Evolutionary conservation across 306 rosid species (phyloP).

Genomic region (Psophocarpus tetragonolobus): DNA sequence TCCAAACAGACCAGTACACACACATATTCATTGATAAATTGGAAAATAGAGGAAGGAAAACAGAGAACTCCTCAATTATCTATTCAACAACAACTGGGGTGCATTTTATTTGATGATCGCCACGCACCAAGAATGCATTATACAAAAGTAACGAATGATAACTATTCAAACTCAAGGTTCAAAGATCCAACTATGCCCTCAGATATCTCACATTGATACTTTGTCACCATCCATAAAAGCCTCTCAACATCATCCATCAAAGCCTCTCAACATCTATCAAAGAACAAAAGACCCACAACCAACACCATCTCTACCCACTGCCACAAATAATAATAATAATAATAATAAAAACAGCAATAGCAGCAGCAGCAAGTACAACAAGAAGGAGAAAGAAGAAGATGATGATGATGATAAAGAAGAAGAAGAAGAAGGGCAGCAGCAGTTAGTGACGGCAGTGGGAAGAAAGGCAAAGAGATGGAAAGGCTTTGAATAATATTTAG

Average conservation of each 20-base stretch:
- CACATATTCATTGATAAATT: background rate
- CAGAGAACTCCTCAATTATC: background rate
- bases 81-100: background rate
- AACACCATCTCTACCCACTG: constrained; percentile 30
- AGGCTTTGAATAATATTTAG: constrained; percentile 13
- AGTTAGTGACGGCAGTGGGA: constrained; percentile 18
- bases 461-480: constrained; percentile 36
- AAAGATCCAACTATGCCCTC: background rate
- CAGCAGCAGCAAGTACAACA: background rate
- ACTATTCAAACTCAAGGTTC: background rate
- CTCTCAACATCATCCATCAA: constrained; percentile 28
- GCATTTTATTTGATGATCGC: background rate
- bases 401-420: background rate
- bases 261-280: constrained; percentile 24
- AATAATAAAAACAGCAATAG: background rate
- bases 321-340: background rate
- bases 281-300: background rate
- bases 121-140: background rate
- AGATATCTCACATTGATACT: background rate
- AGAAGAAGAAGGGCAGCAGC: background rate
- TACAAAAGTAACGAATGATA: background rate
- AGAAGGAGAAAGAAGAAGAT: background rate
- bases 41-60: background rate
- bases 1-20: too few relatives aligned
- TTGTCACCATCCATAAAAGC: background rate